Base-by-base conservation (phyloP, 1,284 basidiomycete genomes). In the Puccinia brachypodii region DNA sequence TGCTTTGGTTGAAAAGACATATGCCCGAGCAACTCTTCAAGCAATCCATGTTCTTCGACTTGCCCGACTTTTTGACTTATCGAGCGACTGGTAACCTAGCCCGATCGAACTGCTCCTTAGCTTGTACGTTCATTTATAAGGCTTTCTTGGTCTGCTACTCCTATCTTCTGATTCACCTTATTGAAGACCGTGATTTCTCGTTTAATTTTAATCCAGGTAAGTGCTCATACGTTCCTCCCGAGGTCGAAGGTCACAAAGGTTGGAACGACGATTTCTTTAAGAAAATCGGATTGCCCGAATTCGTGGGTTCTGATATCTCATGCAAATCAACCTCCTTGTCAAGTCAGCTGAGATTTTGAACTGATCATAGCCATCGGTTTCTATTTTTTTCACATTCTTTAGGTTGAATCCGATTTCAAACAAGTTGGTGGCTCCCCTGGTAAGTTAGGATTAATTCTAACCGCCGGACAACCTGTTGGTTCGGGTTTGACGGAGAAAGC, bases 61-160 rank as follows among this genome's bases (percentile, higher is more conserved):
- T 99, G 36, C 96, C 96, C 19, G 96, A 99, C 88, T 98, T 92
- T 88, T 90, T 99, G 78, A 97, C 96, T 0, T 99, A 95, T 89
- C 92, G 91, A 77, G 94, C 95, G 3, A 99, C 97, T 0, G 89
- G 89, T 31, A 89, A 91, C 82, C 89, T 89, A 83, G 92, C 92
- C 7, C 92, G 96, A 42, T 97, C 94, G 3, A 92, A 91, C 86
- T 98, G 96, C 88, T 98, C 95, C 1, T 88, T 98, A 62, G 94
- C 94, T 0, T 99, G 96, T 90, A 40, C 25, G 77, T 73, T 11
- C 22, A 62, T 80, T 42, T 19, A 3, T 14, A 22, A 38, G 22
- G 8, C 19, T 42, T 6, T 78, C 2, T 13, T 31, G 9, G 50
- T 62, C 28, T 25, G 2, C 19, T 58, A 7, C 72, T 56, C 36